phyloP scores from a whole-genome alignment of 306 rosid genomes.

The Hippophae gyantsensis region DNA sequence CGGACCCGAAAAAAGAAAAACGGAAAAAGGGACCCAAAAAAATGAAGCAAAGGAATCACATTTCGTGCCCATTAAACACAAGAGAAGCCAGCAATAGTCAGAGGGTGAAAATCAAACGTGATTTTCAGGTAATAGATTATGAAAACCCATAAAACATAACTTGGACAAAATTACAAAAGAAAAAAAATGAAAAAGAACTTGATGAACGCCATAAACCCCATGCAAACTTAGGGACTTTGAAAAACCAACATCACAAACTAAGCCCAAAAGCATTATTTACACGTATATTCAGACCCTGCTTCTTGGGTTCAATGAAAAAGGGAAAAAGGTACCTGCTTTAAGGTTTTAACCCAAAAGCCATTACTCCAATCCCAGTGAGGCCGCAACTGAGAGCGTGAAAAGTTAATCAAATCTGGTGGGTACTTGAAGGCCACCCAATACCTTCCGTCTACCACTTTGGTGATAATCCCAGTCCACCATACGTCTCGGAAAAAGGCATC shows the following conservation, averaged over 20 bases:
- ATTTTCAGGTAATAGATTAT: no score
- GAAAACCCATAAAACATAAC: no score
- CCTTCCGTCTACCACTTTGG: neutral
- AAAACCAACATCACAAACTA: neutral
- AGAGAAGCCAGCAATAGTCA: neutral
- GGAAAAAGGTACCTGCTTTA: slow-evolving; percentile 14
- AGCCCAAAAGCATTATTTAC: neutral
- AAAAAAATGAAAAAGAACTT: no score
- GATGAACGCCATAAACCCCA: no score
- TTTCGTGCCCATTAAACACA: neutral
- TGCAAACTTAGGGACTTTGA: no score
- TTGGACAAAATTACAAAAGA: no score
- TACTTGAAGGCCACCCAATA: slow-evolving; percentile 9
- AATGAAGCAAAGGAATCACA: neutral
- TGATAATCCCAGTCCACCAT: slow-evolving; percentile 20
- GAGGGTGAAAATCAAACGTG: neutral
- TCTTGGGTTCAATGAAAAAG: neutral
- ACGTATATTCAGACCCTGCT: neutral
- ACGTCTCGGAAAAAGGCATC: slow-evolving; percentile 3
- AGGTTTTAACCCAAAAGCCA: slow-evolving; percentile 2
- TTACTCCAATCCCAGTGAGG: slow-evolving; percentile 13
- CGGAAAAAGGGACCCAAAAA: neutral
- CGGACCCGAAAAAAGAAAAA: neutral
- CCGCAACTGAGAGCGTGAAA: neutral
- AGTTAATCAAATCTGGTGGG: slow-evolving; percentile 17